phyloP scores from a whole-genome alignment of 2,329 filamentous ascomycete species.

The Xylariaceae sp. region DNA sequence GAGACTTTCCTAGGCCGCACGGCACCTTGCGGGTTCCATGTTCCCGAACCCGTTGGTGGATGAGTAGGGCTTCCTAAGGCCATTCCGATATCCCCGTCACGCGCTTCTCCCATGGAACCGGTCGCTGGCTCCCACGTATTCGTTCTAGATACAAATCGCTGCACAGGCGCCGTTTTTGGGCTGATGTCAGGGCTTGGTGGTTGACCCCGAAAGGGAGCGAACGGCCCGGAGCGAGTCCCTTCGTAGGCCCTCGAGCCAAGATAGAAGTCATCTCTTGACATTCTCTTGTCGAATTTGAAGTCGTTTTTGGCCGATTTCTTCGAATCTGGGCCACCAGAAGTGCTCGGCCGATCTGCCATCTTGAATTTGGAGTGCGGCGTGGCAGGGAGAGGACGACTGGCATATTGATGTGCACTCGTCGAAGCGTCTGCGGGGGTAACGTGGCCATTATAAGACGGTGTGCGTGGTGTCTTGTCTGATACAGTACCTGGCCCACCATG shows the following conservation, averaged over 20 bases:
- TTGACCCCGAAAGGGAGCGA: conserved; percentile 50
- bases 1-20: conserved; percentile 25
- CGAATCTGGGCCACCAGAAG: conserved; percentile 47
- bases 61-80: conserved; percentile 74
- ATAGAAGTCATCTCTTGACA: conserved; percentile 54
- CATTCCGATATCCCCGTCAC: conserved; percentile 68
- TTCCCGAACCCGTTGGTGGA: conserved; percentile 41
- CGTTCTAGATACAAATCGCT: conserved; percentile 43
- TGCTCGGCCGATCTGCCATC: conserved; percentile 50
- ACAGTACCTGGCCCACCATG: conserved; percentile 38
- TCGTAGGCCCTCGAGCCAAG: conserved; percentile 42
- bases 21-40: conserved; percentile 29
- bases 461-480: conserved; percentile 41
- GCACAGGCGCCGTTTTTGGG: conserved; percentile 42
- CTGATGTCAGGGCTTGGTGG: conserved; percentile 53
- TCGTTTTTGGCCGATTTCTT: conserved; percentile 38
- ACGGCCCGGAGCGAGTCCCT: conserved; percentile 46
- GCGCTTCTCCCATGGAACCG: conserved; percentile 51
- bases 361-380: conserved; percentile 34
- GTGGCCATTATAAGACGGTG: conserved; percentile 37
- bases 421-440: conserved; percentile 29
- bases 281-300: conserved; percentile 49
- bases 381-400: conserved; percentile 35
- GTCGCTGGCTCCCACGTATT: conserved; percentile 50
- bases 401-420: conserved; percentile 34